Evolutionary conservation across 805 yeast species (phyloP).

Genomic region (Candida loeiensis): DNA sequence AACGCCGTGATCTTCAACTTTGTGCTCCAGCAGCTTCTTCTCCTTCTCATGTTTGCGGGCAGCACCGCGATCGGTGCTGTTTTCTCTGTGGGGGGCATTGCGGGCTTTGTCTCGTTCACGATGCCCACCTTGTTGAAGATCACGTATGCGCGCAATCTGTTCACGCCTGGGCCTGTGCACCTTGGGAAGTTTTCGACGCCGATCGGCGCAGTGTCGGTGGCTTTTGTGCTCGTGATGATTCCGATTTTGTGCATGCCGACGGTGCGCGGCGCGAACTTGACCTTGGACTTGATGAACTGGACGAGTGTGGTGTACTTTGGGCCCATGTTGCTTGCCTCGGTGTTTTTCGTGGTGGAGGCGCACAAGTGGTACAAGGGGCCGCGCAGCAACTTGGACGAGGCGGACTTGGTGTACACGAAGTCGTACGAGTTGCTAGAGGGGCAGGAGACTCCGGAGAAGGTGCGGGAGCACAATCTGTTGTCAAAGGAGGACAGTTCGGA

Average conservation of each 20-base stretch:
- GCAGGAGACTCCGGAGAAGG: background rate
- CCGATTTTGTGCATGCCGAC: conserved; percentile 60
- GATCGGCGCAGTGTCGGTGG: conserved; percentile 45
- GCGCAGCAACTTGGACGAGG: conserved; percentile 46
- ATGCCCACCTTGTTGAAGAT: conserved; percentile 59
- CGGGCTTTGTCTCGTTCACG: conserved; percentile 64
- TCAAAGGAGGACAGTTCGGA: conserved; percentile 3
- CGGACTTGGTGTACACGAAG: conserved; percentile 25
- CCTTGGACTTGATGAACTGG: conserved; percentile 49
- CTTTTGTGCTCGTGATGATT: conserved; percentile 52
- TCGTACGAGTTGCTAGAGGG: conserved; percentile 11
- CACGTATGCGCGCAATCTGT: conserved; percentile 49
- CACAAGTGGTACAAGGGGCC: conserved; percentile 63
- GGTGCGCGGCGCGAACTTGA: conserved; percentile 32
- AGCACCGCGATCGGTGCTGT: conserved; percentile 66
- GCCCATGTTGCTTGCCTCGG: conserved; percentile 48
- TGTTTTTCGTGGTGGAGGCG: conserved; percentile 52
- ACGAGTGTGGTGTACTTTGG: conserved; percentile 60
- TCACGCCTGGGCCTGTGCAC: conserved; percentile 66
- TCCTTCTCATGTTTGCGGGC: conserved; percentile 60
- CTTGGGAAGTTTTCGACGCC: conserved; percentile 52
- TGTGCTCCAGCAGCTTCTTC: conserved; percentile 50
- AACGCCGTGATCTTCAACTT: conserved; percentile 61
- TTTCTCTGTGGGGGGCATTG: conserved; percentile 70
- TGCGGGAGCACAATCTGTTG: background rate